phyloP scores from a whole-genome alignment of 441 rosid species.

The Brassica hybrid region DNA sequence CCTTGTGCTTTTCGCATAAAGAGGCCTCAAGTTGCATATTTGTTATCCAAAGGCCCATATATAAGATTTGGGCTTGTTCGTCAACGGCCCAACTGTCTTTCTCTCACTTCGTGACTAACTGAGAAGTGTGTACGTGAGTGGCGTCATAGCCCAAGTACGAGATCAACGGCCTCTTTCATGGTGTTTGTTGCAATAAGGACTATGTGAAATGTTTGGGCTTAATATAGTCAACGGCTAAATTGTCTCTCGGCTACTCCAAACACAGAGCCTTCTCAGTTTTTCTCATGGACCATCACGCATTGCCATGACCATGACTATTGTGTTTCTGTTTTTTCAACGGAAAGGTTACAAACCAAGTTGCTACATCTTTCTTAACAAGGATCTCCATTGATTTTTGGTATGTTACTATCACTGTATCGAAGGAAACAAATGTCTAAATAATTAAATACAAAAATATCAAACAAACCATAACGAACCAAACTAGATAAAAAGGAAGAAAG shows the following conservation, averaged over 20 bases:
- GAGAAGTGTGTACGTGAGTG: not conserved
- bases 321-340: not conserved
- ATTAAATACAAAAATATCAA: conserved; percentile 13
- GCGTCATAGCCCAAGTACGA: not conserved
- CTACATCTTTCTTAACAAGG: not conserved
- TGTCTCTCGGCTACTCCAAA: not conserved
- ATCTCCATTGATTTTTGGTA: not conserved
- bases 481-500: conserved; percentile 13
- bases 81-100: not conserved
- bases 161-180: not conserved
- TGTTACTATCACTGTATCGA: not conserved
- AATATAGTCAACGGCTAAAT: not conserved
- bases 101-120: not conserved
- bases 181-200: not conserved
- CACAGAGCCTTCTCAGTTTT: not conserved
- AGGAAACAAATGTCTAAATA: conserved; percentile 29
- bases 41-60: not conserved
- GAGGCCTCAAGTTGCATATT: not conserved
- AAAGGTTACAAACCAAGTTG: not conserved
- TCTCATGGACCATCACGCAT: too few relatives aligned
- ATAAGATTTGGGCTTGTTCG: not conserved
- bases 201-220: not conserved
- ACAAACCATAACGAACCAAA: conserved; percentile 23
- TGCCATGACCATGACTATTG: not conserved
- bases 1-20: not conserved